A percentile compares a stretch with the other conserved stretches of the same genome.
Conservation (phyloP, 129 eudicot genomes). For the Artemisia argyi region DNA sequence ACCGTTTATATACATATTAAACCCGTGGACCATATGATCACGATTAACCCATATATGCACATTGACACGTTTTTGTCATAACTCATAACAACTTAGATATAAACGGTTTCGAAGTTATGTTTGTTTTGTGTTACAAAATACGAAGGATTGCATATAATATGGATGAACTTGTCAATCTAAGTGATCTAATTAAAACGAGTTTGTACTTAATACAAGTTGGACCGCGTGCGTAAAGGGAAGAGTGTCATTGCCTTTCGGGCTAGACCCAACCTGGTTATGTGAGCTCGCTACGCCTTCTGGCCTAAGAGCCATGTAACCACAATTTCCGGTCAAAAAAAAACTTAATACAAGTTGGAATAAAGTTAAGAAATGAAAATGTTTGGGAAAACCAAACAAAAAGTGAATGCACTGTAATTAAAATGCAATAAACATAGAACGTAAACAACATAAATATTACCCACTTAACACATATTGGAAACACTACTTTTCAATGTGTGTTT, state of each 20-base stretch:
- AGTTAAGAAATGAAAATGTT: slow-evolving; percentile 15
- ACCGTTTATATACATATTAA: neutral
- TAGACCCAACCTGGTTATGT: too few relatives aligned
- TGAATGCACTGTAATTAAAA: slow-evolving; percentile 2
- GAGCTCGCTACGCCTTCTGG: too few relatives aligned
- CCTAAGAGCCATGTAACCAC: too few relatives aligned
- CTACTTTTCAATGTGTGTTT: slow-evolving; percentile 17
- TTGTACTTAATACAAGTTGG: neutral
- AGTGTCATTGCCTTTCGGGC: too few relatives aligned
- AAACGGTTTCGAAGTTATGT: too few relatives aligned
- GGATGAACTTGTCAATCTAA: neutral
- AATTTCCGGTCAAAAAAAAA: too few relatives aligned
- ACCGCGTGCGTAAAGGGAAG: too few relatives aligned
- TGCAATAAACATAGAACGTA: neutral
- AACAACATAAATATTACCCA: neutral
- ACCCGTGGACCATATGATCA: slow-evolving; percentile 13
- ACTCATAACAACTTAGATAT: neutral
- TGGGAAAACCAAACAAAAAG: slow-evolving; percentile 18
- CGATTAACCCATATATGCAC: neutral
- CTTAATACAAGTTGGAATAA: neutral
- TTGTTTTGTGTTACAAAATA: neutral
- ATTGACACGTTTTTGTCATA: neutral
- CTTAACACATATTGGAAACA: slow-evolving; percentile 23
- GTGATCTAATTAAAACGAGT: neutral
- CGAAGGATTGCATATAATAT: neutral